These are phyloP conservation scores for Lactuca sativa DNA, from an alignment of 129 eudicot genomes.

Conservation along the genomic window DNA sequence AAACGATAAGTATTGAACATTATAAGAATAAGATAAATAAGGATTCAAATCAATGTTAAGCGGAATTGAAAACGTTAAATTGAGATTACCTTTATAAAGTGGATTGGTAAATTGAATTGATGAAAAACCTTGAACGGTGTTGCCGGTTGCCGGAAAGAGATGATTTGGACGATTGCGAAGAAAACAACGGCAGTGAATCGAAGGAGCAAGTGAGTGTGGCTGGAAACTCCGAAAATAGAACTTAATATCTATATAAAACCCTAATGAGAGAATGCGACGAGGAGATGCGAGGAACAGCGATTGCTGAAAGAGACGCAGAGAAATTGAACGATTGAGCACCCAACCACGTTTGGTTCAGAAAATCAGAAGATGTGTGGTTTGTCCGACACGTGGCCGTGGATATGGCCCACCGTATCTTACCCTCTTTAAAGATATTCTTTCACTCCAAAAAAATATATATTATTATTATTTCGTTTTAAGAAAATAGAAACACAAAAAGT, in stretches of 20 bases:
- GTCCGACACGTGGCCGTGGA: slow-evolving; percentile 19
- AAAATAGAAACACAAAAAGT: too few species aligned
- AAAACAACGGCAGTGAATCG: slow-evolving; percentile 4
- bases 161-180: background rate
- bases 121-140: background rate
- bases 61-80: background rate
- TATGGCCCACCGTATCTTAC: background rate
- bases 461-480: too few species aligned
- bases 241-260: background rate
- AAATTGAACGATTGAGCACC: slow-evolving; percentile 7
- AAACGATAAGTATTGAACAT: background rate
- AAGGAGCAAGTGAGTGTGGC: background rate
- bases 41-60: background rate
- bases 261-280: background rate
- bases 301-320: background rate
- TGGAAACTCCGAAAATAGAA: background rate
- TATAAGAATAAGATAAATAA: background rate
- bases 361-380: slow-evolving; percentile 15
- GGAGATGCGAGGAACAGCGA: background rate
- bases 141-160: slow-evolving; percentile 7
- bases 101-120: background rate
- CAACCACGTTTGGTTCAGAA: background rate
- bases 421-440: background rate
- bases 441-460: background rate
- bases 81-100: background rate